A percentile compares a stretch with the other conserved stretches of the same genome.
phyloP scores from a whole-genome alignment of 2,329 filamentous ascomycete genomes.

The Rhinocladiella similis region DNA sequence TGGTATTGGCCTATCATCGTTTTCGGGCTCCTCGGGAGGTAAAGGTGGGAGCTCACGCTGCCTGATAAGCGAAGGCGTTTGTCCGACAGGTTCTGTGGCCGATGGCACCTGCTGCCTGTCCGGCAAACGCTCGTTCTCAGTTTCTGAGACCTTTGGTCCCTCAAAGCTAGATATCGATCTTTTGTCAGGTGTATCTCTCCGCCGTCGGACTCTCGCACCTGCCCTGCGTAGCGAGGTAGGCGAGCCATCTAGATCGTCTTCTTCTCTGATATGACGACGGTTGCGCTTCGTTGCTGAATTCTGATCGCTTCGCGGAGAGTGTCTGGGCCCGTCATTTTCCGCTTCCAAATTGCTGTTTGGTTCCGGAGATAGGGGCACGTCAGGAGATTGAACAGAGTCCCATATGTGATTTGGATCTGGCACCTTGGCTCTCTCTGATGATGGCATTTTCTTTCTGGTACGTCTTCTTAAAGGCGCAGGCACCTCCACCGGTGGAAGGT shows the following conservation, averaged over 20 bases:
- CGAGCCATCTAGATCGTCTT: conserved; percentile 22
- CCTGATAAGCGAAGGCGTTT: conserved; percentile 39
- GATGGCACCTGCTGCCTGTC: conserved; percentile 11
- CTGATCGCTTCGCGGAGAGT: conserved; percentile 12
- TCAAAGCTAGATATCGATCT: background rate
- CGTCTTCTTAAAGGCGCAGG: conserved; percentile 45
- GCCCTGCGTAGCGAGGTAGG: conserved; percentile 31
- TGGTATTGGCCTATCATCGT: conserved; percentile 31
- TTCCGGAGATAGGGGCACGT: conserved; percentile 9
- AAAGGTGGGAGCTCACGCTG: conserved; percentile 58
- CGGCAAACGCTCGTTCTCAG: background rate
- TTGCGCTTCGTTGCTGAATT: conserved; percentile 6
- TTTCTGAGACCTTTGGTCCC: background rate
- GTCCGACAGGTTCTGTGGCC: conserved; percentile 48
- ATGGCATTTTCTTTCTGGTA: conserved; percentile 34
- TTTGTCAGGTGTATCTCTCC: conserved; percentile 14
- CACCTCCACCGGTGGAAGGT: conserved; percentile 36
- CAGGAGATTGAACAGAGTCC: conserved; percentile 25
- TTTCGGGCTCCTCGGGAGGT: conserved; percentile 54
- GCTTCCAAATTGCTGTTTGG: background rate
- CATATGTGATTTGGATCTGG: conserved; percentile 31
- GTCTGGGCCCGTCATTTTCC: background rate
- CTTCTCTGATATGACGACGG: conserved; percentile 7
- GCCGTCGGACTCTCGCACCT: conserved; percentile 24
- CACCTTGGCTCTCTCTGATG: conserved; percentile 24